phyloP scores from a whole-genome alignment of 805 yeast genomes.

The Myxozyma monticola region DNA sequence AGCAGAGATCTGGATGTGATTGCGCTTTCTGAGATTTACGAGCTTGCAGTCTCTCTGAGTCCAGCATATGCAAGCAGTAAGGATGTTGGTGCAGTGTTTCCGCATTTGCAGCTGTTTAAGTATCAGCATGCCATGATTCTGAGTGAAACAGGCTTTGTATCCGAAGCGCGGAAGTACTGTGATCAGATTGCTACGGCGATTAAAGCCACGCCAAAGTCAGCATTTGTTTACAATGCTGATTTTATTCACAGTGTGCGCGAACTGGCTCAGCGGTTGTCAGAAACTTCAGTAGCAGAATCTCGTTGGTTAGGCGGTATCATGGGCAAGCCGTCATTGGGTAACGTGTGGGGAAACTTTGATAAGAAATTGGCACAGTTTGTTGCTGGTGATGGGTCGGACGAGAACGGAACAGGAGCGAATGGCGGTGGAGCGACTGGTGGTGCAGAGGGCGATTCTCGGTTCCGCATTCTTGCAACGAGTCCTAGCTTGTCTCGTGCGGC shows the following conservation, averaged over 20 bases:
- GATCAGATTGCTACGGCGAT: conserved; percentile 51
- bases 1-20: conserved; percentile 51
- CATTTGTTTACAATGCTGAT: conserved; percentile 33
- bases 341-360: conserved; percentile 85
- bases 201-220: conserved; percentile 44
- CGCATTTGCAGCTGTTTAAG: conserved; percentile 61
- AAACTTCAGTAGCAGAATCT: conserved; percentile 41
- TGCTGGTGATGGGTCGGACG: conserved; percentile 86
- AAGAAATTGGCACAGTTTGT: conserved; percentile 76
- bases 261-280: conserved; percentile 42
- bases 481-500: conserved; percentile 26
- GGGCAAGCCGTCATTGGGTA: conserved; percentile 59
- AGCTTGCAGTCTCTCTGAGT: conserved; percentile 48
- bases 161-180: conserved; percentile 62
- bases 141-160: conserved; percentile 62
- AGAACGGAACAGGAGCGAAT: conserved; percentile 23
- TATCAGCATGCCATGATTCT: conserved; percentile 66
- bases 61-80: conserved; percentile 24
- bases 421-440: conserved; percentile 23
- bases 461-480: conserved; percentile 37
- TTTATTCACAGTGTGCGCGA: conserved; percentile 41
- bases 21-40: conserved; percentile 69
- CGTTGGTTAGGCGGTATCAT: conserved; percentile 71
- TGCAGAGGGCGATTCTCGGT: conserved; percentile 28
- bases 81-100: conserved; percentile 37